Evolutionary conservation across 495 filamentous ascomycete species (phyloP).

Genomic region (Aspergillus kassunensis): DNA sequence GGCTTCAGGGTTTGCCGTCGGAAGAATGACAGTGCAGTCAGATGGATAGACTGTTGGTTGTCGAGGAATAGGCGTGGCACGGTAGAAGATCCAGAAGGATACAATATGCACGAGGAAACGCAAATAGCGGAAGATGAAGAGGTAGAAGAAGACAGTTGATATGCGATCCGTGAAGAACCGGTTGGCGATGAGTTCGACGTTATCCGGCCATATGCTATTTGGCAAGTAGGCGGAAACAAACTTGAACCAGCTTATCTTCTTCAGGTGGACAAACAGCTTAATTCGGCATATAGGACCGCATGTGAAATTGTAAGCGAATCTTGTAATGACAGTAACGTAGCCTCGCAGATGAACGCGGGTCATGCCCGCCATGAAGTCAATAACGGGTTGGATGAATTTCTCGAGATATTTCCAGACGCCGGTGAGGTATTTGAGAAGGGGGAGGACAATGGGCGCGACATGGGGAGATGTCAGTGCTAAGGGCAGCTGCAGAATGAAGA

Average conservation of each 20-base stretch:
- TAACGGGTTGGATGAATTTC: no score
- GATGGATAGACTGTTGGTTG: slow-evolving; percentile 32
- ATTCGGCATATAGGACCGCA: neutral
- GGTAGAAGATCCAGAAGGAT: slow-evolving; percentile 41
- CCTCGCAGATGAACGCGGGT: neutral
- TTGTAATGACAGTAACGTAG: neutral
- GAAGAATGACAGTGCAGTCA: slow-evolving; percentile 54
- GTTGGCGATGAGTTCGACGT: neutral
- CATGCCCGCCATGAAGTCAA: neutral
- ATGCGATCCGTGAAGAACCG: neutral
- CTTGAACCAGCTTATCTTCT: neutral
- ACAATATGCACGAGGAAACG: slow-evolving; percentile 44
- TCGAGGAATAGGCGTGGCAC: slow-evolving; percentile 28
- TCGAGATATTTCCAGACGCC: no score
- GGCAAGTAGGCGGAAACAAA: neutral
- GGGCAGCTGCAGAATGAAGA: neutral
- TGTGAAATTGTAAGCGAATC: neutral
- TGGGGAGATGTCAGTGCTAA: neutral
- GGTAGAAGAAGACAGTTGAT: neutral
- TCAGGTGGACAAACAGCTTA: neutral
- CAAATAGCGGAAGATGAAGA: slow-evolving; percentile 36
- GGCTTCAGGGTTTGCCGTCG: slow-evolving; percentile 42
- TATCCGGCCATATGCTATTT: neutral
- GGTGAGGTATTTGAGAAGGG: neutral
- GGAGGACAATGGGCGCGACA: neutral